Evolutionary conservation across 2,329 filamentous ascomycete species (phyloP).

Genomic region (Cadophora sp.): DNA sequence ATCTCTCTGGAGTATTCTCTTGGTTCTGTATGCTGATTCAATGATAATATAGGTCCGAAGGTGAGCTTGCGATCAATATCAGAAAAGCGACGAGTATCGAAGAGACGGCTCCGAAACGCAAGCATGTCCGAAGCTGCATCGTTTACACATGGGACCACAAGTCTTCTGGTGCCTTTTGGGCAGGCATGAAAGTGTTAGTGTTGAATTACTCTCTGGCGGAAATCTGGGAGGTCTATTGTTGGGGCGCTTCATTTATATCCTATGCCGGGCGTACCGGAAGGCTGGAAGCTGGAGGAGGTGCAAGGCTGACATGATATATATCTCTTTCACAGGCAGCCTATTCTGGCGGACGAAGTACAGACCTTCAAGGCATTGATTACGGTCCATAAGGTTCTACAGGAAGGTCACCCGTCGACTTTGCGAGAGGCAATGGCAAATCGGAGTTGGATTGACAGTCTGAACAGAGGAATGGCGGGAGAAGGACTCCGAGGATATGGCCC

Average conservation of each 20-base stretch:
- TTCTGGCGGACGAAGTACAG: constrained; percentile 96
- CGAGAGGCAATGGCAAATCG: constrained; percentile 89
- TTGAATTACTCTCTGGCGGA: neutral
- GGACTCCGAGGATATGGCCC: constrained; percentile 90
- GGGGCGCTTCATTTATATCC: neutral
- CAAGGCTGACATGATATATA: constrained; percentile 2
- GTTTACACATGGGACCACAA: constrained; percentile 99
- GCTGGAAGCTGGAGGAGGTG: neutral
- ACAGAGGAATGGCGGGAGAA: constrained; percentile 81
- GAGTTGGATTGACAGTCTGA: constrained; percentile 91
- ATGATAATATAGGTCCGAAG: constrained; percentile 61
- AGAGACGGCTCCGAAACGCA: constrained; percentile 74
- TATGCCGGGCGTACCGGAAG: constrained; percentile 1
- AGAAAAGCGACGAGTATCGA: constrained; percentile 73
- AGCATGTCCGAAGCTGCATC: constrained; percentile 97
- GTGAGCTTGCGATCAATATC: constrained; percentile 73
- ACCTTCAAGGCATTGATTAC: constrained; percentile 99
- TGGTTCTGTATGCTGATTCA: constrained; percentile 26
- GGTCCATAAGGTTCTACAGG: constrained; percentile 95
- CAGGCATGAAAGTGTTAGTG: constrained; percentile 95
- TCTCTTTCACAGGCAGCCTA: constrained; percentile 74
- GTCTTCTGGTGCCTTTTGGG: constrained; percentile 93
- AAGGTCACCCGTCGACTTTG: constrained; percentile 88
- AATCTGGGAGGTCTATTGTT: neutral
- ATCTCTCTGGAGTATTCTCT: constrained; percentile 2